Percentiles rank a stretch among this genome's conserved stretches.
Evolutionary conservation across 106 monocot species (phyloP).

Genomic region (Iris macrosiphon): DNA sequence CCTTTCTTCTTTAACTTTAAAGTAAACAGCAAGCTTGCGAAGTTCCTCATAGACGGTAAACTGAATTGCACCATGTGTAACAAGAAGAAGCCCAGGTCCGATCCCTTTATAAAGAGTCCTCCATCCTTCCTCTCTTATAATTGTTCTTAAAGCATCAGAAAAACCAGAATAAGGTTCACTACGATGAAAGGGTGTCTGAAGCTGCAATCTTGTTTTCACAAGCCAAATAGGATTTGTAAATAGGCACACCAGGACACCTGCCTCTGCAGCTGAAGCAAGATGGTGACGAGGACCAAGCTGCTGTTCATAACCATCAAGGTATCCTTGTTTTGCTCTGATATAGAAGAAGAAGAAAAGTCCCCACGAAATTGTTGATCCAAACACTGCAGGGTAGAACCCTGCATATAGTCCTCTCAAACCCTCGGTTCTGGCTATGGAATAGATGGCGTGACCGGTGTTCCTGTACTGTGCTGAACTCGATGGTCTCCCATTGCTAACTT

Average conservation of each 20-base stretch:
- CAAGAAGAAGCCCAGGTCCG: conserved; percentile 85
- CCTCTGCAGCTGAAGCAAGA: conserved; percentile 89
- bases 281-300: conserved; percentile 52
- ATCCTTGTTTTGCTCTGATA: conserved; percentile 67
- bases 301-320: conserved; percentile 25
- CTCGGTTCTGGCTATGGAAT: conserved; percentile 67
- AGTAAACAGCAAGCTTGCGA: conserved; percentile 33
- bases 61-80: conserved; percentile 96
- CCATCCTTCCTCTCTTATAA: conserved; percentile 87
- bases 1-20: conserved; percentile 39
- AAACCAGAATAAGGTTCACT: conserved; percentile 65
- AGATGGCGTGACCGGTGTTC: conserved; percentile 75
- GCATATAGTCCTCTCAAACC: conserved; percentile 92
- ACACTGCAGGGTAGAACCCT: conserved; percentile 86
- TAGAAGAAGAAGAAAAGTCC: conserved; percentile 96
- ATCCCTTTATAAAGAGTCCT: conserved; percentile 74
- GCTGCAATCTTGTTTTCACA: conserved; percentile 92
- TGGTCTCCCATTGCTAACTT: conserved; percentile 61
- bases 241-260: conserved; percentile 76
- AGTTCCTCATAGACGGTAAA: conserved; percentile 95
- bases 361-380: conserved; percentile 95
- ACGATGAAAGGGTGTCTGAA: conserved; percentile 62
- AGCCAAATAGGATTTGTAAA: conserved; percentile 97
- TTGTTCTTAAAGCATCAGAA: conserved; percentile 94
- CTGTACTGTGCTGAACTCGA: conserved; percentile 41